Evolutionary conservation across 73 alveolate species (phyloP), one percentile per base, ranked within the genome.

Genomic region (Paramecium tetraurelia): DNA sequence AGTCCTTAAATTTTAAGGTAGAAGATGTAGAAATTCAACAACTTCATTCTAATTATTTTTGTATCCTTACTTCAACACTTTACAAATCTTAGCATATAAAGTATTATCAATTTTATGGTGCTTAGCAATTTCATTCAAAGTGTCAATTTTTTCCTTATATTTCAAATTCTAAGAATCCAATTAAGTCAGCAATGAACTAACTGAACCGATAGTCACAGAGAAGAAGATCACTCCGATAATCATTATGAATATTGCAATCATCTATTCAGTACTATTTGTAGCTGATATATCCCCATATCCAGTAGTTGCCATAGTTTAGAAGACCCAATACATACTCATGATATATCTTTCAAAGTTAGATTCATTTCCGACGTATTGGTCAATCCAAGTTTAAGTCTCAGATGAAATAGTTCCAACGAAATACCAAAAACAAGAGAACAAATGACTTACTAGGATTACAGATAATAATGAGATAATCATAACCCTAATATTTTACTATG

Each of bases 391-490:
- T 3, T 75, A 8, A n/a, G 63, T 40, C 3, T 75, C 87, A 75
- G 63, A 21, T 16, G 59, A 21, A 36, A 75, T 21, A 5, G 48
- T 44, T 4, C 87, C 87, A 5, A 75, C 40, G 10, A 75, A 75
- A 20, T 75, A 75, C 87, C 87, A 75, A 75, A 75, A 33, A 10
- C 87, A 75, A 12, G 87, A 75, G 38, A 29, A 75, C 14, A 75
- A 36, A 75, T 75, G 87, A 75, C 87, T 75, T 14, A 75, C 87
- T 21, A 75, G 20, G 18, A 75, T 33, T 33, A 75, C 87, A 2
- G 87, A 36, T 31, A 75, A 31, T 33, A 75, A 18, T 36, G 68
- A 36, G 63, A 75, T 33, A 31, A 36, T 36, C 87, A 75, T 75
- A 29, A 75, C 59, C 48, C 87, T 75, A 75, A 75, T 36, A 35